Evolutionary conservation across 305 asterid genomes (phyloP).

Genomic region (Solanum aculeatissimum): DNA sequence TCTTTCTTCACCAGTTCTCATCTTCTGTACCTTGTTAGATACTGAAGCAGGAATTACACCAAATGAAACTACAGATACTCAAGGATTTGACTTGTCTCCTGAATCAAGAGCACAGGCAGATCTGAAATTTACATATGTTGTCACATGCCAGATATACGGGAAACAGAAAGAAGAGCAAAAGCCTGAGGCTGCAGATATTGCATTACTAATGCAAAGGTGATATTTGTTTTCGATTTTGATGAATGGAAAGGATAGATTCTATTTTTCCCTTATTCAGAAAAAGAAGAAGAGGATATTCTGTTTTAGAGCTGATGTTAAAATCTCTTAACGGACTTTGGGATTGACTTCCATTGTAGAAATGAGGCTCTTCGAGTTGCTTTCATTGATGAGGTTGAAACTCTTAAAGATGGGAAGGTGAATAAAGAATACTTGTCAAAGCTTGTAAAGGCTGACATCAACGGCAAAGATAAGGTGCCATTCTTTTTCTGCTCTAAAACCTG

Average conservation of each 20-base stretch:
- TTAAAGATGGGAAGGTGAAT: conserved; percentile 71
- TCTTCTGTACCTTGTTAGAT: conserved; percentile 29
- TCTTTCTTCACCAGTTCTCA: conserved; percentile 3
- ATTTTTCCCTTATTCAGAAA: neutral
- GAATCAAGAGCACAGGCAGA: conserved; percentile 98
- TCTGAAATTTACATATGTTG: conserved; percentile 90
- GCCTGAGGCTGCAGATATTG: conserved; percentile 98
- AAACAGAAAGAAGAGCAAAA: conserved; percentile 93
- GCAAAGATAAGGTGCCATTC: conserved; percentile 72
- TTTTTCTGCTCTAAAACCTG: neutral
- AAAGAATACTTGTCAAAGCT: conserved; percentile 84
- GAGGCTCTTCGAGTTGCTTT: conserved; percentile 99
- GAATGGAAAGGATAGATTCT: neutral
- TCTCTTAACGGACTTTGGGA: neutral
- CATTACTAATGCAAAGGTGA: conserved; percentile 90
- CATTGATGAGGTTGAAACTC: conserved; percentile 87
- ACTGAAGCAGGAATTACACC: conserved; percentile 48
- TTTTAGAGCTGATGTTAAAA: neutral
- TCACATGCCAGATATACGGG: conserved; percentile 97
- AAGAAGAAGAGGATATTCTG: neutral
- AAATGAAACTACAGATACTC: conserved; percentile 46
- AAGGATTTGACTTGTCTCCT: conserved; percentile 87
- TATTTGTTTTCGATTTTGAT: neutral
- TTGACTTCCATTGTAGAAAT: conserved; percentile 32
- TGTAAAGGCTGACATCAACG: conserved; percentile 89